These are phyloP conservation scores for Calonectria pauciramosa DNA, from an alignment of 2,329 filamentous ascomycete genomes.

Conservation along the genomic window DNA sequence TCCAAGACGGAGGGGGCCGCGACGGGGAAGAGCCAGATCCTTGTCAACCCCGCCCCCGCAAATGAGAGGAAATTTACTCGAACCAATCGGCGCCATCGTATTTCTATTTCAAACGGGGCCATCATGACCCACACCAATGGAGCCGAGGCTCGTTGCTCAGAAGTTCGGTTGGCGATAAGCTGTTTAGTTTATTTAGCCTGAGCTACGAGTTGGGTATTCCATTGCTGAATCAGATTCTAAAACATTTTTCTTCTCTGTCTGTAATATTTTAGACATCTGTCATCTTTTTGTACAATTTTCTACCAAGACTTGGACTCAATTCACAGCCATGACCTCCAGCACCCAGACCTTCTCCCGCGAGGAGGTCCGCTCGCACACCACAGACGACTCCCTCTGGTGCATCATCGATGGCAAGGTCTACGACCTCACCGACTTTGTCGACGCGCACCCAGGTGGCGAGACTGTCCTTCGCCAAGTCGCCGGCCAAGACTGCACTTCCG, in stretches of 20 bases:
- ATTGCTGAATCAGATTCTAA: neutral
- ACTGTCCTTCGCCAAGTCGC: conserved; percentile 85
- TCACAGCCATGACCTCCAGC: neutral
- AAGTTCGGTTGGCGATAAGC: neutral
- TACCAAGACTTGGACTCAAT: neutral
- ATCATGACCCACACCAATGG: neutral
- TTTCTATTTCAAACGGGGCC: neutral
- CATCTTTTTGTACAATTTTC: neutral
- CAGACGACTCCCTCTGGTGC: conserved; percentile 82
- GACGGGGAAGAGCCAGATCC: neutral
- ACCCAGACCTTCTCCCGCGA: neutral
- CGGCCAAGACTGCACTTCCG: conserved; percentile 82
- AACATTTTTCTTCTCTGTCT: neutral
- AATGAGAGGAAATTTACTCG: neutral
- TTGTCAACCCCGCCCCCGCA: neutral
- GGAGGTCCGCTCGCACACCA: conserved; percentile 63
- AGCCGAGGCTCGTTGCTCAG: neutral
- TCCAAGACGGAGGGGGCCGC: neutral
- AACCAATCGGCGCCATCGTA: neutral
- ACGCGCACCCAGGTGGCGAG: conserved; percentile 86
- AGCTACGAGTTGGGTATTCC: neutral
- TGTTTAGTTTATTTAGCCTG: neutral
- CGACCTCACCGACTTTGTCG: conserved; percentile 86
- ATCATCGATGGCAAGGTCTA: conserved; percentile 90
- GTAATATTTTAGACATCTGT: neutral